Conservation (phyloP, 169 alveolate species). For the Plasmodium malariae region DNA sequence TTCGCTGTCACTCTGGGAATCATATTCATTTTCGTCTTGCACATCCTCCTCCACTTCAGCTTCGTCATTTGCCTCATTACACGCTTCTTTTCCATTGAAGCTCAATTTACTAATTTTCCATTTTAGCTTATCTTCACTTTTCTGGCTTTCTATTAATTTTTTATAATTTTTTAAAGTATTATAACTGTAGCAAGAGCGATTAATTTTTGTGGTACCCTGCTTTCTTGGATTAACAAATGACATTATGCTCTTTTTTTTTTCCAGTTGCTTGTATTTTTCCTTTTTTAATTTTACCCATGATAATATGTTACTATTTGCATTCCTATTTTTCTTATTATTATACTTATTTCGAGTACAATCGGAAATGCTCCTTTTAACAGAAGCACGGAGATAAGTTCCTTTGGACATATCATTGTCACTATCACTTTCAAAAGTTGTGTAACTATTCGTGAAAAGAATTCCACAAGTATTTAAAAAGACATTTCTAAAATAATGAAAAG, state of each 20-base stretch:
- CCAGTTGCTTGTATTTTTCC: background rate
- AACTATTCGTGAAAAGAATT: constrained; percentile 31
- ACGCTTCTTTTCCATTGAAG: background rate
- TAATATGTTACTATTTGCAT: background rate
- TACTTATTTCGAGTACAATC: background rate
- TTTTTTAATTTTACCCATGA: background rate
- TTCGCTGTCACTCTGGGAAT: too few relatives aligned
- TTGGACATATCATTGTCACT: background rate
- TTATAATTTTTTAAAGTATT: constrained; percentile 3
- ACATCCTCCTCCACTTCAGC: background rate
- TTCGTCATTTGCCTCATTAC: background rate
- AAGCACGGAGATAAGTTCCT: background rate
- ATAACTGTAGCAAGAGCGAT: background rate
- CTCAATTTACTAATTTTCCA: background rate
- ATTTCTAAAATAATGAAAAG: background rate
- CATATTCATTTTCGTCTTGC: background rate
- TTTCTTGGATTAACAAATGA: background rate
- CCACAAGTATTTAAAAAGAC: constrained; percentile 43
- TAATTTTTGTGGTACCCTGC: background rate
- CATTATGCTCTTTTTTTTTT: background rate
- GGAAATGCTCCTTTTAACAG: background rate
- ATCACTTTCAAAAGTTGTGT: background rate
- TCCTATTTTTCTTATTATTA: background rate
- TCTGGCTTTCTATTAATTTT: background rate
- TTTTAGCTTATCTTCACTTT: background rate